Percentiles rank a stretch among this genome's conserved stretches.
Evolutionary conservation across 768 basidiomycete species (phyloP).

Genomic region (Tulasnella calospora): DNA sequence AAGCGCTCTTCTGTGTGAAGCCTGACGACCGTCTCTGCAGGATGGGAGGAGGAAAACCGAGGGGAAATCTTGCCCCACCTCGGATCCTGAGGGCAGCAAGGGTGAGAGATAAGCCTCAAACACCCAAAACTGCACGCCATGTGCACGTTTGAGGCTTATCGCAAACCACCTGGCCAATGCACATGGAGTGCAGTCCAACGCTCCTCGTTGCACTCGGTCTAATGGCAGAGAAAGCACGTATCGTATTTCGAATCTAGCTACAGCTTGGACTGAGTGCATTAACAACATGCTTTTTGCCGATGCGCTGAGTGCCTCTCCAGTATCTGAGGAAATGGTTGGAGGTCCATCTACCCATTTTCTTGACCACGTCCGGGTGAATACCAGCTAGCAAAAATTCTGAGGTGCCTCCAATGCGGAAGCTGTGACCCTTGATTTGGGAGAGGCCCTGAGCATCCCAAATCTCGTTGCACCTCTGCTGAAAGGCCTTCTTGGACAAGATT

Average conservation of each 20-base stretch:
- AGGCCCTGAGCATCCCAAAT: too few relatives aligned
- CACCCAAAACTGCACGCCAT: not conserved
- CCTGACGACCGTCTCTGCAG: too few relatives aligned
- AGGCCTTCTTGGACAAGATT: too few relatives aligned
- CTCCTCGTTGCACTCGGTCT: not conserved
- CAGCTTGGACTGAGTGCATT: not conserved
- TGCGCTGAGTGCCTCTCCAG: not conserved
- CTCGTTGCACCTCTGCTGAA: too few relatives aligned
- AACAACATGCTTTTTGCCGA: not conserved
- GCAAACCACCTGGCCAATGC: not conserved
- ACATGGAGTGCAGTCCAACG: not conserved
- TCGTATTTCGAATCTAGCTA: too few relatives aligned
- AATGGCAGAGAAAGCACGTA: not conserved
- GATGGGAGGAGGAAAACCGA: too few relatives aligned
- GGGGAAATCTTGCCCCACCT: too few relatives aligned
- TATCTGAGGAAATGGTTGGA: slow-evolving; percentile 27
- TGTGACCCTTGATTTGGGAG: too few relatives aligned
- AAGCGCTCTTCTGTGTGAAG: too few relatives aligned
- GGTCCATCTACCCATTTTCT: slow-evolving; percentile 26
- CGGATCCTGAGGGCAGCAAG: not conserved
- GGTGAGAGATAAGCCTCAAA: not conserved
- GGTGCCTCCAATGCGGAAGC: slow-evolving; percentile 30
- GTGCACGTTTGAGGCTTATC: not conserved
- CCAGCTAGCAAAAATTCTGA: slow-evolving; percentile 22
- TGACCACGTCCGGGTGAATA: slow-evolving; percentile 15